Conservation (phyloP, 768 basidiomycete genomes). For the Mycena kentingensis region DNA sequence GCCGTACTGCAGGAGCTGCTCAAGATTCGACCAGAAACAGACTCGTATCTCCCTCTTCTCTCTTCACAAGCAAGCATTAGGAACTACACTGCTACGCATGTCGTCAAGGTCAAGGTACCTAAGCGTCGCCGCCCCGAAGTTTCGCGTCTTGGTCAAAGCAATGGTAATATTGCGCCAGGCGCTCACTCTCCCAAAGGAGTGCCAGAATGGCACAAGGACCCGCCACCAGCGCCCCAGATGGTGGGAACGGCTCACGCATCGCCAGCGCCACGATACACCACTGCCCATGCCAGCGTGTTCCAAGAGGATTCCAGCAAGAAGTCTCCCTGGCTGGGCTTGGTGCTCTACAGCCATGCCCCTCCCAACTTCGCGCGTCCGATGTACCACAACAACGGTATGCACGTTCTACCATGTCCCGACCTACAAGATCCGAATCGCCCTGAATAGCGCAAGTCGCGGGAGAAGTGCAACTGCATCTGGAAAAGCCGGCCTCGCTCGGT, state of each 20-base stretch:
- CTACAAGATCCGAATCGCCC: neutral
- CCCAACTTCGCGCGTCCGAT: constrained; percentile 5
- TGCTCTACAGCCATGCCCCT: constrained; percentile 21
- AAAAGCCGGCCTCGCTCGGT: constrained; percentile 6
- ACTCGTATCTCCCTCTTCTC: neutral
- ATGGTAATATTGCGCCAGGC: too few species aligned
- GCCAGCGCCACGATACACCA: neutral
- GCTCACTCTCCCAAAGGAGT: too few species aligned
- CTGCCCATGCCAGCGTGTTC: constrained; percentile 2
- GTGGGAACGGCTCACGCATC: constrained; percentile 10
- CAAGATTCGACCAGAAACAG: neutral
- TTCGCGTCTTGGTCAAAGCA: neutral
- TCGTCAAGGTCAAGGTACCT: neutral
- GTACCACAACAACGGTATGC: constrained; percentile 19
- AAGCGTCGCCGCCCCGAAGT: neutral
- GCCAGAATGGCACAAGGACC: constrained; percentile 16
- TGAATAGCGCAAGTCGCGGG: constrained; percentile 8
- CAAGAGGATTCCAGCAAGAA: constrained; percentile 2
- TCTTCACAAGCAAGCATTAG: neutral
- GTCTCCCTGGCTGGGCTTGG: constrained; percentile 16
- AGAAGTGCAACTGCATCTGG: constrained; percentile 14
- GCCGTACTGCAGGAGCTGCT: neutral
- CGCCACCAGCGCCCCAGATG: constrained; percentile 7
- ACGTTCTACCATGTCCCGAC: too few species aligned
- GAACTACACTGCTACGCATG: neutral